Evolutionary conservation across 2,329 filamentous ascomycete genomes (phyloP).

Genomic region (Pyricularia sp.): DNA sequence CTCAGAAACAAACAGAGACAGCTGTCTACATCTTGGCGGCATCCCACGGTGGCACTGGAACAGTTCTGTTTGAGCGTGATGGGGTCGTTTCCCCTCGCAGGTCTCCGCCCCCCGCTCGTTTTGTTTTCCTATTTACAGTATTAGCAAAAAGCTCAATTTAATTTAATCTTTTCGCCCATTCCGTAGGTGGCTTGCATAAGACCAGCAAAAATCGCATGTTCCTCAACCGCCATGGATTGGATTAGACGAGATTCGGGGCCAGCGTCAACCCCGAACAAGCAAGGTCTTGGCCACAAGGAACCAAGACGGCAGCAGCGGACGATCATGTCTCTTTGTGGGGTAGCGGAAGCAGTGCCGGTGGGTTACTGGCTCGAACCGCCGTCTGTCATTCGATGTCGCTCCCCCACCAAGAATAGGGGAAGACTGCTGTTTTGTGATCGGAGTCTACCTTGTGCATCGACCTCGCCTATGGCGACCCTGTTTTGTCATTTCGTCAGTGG

Average conservation of each 20-base stretch:
- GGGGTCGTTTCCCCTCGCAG: background rate
- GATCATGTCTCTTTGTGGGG: conserved; percentile 2
- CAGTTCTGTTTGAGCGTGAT: background rate
- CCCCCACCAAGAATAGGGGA: background rate
- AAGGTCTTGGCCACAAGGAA: background rate
- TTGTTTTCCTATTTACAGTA: background rate
- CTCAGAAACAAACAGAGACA: background rate
- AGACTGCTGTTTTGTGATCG: background rate
- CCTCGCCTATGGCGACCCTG: background rate
- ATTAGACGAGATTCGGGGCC: background rate
- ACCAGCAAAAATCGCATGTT: background rate
- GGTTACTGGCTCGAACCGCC: background rate
- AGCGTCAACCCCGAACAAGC: background rate
- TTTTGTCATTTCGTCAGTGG: background rate
- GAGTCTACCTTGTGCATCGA: background rate
- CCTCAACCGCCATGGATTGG: background rate
- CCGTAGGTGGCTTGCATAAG: conserved; percentile 1
- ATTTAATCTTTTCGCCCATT: background rate
- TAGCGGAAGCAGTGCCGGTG: conserved; percentile 1
- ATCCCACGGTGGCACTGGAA: background rate
- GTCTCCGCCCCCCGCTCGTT: background rate
- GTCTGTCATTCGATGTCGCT: background rate
- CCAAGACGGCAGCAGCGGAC: background rate
- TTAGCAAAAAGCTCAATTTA: background rate
- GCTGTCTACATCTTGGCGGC: background rate